Evolutionary conservation across 2,329 filamentous ascomycete species (phyloP), one percentile per base, ranked within the genome.

Genomic region (Helotiales sp.): DNA sequence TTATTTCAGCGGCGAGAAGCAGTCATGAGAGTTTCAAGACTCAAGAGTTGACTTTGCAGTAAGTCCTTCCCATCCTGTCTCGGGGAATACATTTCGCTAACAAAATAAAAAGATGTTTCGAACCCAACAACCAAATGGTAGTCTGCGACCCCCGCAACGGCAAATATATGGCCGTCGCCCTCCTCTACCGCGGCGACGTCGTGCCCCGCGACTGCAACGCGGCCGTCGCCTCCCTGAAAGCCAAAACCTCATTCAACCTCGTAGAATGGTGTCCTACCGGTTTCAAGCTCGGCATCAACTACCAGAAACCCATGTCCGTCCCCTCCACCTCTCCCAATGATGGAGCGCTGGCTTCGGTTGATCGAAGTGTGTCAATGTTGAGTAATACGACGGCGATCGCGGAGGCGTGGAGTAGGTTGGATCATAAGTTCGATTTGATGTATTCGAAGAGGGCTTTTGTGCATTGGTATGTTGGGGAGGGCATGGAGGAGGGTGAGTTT

Each of bases 401-500:
- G 47, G 84, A 87, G 71, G 85, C 84, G 8, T 88, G 85, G 85
- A 78, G 77, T 47, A 77, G 83, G 63, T 78, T 87, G 33, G 82
- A 85, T 69, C 82, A 85, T 74, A 87, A 88, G 70, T 88, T 88
- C 71, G 85, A 88, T 68, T 80, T 88, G 61, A 88, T 88, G 85
- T 87, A 87, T 74, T 81, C 80, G 60, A 88, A 87, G 76, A 81
- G 85, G 62, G 85, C 85, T 12, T 88, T 88, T 69, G 85, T 87
- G n/a, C 85, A 87, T 71, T 87, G 85, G 85, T 88, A 87, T 66
- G 85, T 87, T 55, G 85, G 85, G 63, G 85, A 87, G 72, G 85
- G 85, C 72, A 88, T 88, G 85, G 85, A 87, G 73, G 84, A 87
- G 71, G 85, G 85, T 63, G 85, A 88, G 70, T 87, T 87, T 74